A percentile compares a stretch with the other conserved stretches of the same genome.
phyloP scores from a whole-genome alignment of 129 eudicot genomes.

The Artemisia annua region DNA sequence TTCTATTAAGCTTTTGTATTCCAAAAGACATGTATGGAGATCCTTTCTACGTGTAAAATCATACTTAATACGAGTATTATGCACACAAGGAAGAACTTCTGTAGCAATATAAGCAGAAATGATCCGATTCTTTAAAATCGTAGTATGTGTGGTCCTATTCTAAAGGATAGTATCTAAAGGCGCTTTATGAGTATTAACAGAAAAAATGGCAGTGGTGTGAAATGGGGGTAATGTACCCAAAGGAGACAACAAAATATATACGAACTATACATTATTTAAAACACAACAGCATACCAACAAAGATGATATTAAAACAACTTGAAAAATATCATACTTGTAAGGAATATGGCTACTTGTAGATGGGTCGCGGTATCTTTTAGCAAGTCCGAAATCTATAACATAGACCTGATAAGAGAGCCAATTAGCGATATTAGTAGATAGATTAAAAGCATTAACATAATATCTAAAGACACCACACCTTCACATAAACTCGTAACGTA shows the following conservation, averaged over 20 bases:
- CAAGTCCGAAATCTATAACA: slow-evolving; percentile 96
- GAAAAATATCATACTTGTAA: slow-evolving; percentile 59
- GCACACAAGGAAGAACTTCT: slow-evolving; percentile 4
- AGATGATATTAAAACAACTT: background rate
- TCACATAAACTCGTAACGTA: background rate
- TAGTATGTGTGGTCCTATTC: background rate
- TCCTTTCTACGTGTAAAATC: background rate
- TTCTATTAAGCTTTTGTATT: slow-evolving; percentile 1
- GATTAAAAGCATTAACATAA: slow-evolving; percentile 2
- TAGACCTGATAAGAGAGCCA: slow-evolving; percentile 57
- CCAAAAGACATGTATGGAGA: background rate
- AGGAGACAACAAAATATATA: slow-evolving; percentile 1
- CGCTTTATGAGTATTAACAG: too few relatives aligned
- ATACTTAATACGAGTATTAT: background rate
- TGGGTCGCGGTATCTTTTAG: slow-evolving; percentile 86
- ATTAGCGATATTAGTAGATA: slow-evolving; percentile 11
- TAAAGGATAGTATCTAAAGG: too few relatives aligned
- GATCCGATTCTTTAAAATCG: background rate
- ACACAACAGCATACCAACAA: background rate
- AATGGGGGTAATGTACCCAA: background rate
- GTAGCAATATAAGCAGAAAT: background rate
- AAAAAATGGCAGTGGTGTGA: background rate
- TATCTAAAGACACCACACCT: too few relatives aligned
- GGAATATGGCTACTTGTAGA: slow-evolving; percentile 79
- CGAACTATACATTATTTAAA: background rate